Base-by-base conservation (phyloP, 441 rosid genomes). In the Hypseocharis bilobata region DNA sequence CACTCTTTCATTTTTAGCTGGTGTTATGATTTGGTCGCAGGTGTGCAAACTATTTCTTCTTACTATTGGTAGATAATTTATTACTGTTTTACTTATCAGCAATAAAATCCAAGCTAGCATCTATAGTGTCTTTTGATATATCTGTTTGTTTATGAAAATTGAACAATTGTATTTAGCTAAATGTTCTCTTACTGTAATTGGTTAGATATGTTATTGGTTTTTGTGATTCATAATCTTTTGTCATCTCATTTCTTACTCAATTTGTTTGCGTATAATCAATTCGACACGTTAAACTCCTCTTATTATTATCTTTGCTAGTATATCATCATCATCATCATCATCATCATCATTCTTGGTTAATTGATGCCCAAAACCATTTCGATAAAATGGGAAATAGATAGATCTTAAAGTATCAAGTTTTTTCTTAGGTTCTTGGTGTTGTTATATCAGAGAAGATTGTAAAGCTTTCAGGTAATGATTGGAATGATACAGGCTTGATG, bases 1-100 rank as follows among this genome's bases (percentile, higher is more conserved):
- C 71, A 93, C 96, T 44, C 95, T 93, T 65, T 78, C 96, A 13
- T 93, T 93, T 76, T 77, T 93, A 77, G 96, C 88, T 79, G 97
- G 95, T 78, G 79, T 90, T 61, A 86, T 83, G 88, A 80, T 79
- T 68, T 90, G 97, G 97, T 93, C 98, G 69, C 97, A 93, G 95
- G 98, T 93, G 49, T 40, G 70, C 13, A 22, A 19, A 34, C 68
- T 40, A n/a, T 67, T 64, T 70, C 30, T 57, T 20, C n/a, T 55
- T 20, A 14, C 67, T 28, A 17, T 42, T 6, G 29, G 3, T 27
- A n/a, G 17, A 47, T 63, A 8, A 61, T 11, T 44, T 34, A 29
- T 20, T 47, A 23, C 38, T 49, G 38, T 25, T 28, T 65, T 64
- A 25, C 34, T 51, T 11, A 44, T 57, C 61, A 23, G 59, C 52